Evolutionary conservation across 257 asterid species (phyloP).

Genomic region (Lantana camara): DNA sequence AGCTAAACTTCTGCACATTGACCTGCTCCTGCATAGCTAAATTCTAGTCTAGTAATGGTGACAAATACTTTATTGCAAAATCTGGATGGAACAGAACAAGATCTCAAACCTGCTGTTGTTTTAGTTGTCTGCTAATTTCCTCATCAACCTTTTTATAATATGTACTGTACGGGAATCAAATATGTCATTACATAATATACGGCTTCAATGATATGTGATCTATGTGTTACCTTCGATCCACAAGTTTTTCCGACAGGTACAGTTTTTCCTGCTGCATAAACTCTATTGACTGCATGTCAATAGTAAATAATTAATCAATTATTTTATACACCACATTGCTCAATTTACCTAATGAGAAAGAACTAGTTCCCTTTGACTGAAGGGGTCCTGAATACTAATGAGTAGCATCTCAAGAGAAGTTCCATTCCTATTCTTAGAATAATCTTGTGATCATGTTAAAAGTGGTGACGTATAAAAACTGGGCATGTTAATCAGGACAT

Average conservation of each 20-base stretch:
- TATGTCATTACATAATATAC: conserved; percentile 23
- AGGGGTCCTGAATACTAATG: no score
- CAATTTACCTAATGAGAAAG: no score
- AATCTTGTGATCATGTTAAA: no score
- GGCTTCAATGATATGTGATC: conserved; percentile 21
- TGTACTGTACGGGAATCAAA: conserved; percentile 46
- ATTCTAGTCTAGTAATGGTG: conserved; percentile 18
- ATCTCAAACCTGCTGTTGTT: conserved; percentile 68
- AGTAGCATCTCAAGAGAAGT: no score
- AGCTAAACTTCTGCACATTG: conserved; percentile 38
- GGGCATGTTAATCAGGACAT: conserved; percentile 6
- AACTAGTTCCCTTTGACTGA: no score
- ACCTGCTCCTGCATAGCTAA: conserved; percentile 57
- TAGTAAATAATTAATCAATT: conserved; percentile 33
- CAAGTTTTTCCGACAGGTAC: conserved; percentile 55
- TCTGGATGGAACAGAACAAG: conserved; percentile 26
- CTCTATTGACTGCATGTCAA: conserved; percentile 66
- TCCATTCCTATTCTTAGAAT: no score
- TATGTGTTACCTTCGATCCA: conserved; percentile 59
- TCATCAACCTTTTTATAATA: conserved; percentile 46
- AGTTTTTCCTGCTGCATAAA: conserved; percentile 74
- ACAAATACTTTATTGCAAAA: conserved; percentile 25
- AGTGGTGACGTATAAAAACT: no score
- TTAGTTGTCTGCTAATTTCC: conserved; percentile 46
- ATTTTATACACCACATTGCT: no score